These are phyloP conservation scores for Trichoderma simmonsii DNA, from an alignment of 2,329 filamentous ascomycete genomes.

Conservation along the genomic window DNA sequence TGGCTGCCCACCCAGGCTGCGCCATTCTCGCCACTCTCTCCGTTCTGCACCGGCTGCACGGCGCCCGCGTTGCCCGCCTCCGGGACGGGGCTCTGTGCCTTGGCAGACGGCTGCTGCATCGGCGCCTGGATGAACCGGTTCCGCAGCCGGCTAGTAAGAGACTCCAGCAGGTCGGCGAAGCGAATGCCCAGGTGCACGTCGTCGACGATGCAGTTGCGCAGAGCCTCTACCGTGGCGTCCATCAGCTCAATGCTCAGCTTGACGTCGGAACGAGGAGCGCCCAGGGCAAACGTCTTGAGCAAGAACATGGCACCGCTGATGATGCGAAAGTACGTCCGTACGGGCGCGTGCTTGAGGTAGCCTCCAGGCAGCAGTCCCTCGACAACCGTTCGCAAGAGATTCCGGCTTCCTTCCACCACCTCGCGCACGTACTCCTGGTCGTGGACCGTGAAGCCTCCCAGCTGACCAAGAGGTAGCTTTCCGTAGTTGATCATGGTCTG, in stretches of 20 bases:
- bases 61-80: slow-evolving; percentile 30
- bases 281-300: slow-evolving; percentile 79
- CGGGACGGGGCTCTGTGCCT: slow-evolving; percentile 41
- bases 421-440: slow-evolving; percentile 73
- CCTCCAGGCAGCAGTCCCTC: slow-evolving; percentile 70
- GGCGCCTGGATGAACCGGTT: slow-evolving; percentile 70
- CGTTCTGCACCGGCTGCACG: slow-evolving; percentile 24
- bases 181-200: slow-evolving; percentile 82
- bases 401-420: slow-evolving; percentile 74
- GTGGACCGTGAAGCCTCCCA: slow-evolving; percentile 61
- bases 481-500: slow-evolving; percentile 64
- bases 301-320: slow-evolving; percentile 83
- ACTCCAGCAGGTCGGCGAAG: slow-evolving; percentile 79
- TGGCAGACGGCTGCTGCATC: slow-evolving; percentile 40
- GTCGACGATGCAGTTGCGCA: slow-evolving; percentile 76
- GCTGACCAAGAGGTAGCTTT: slow-evolving; percentile 60
- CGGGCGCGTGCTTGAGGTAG: slow-evolving; percentile 78
- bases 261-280: slow-evolving; percentile 74
- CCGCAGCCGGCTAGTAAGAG: slow-evolving; percentile 69
- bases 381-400: slow-evolving; percentile 72
- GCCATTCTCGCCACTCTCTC: slow-evolving; percentile 22
- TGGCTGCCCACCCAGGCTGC: slow-evolving; percentile 37
- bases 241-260: slow-evolving; percentile 72
- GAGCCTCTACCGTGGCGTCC: slow-evolving; percentile 69
- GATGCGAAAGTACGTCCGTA: slow-evolving; percentile 82